These are phyloP conservation scores for Psidium friedrichsthalianum DNA, from an alignment of 345 rosid genomes.

Conservation along the genomic window DNA sequence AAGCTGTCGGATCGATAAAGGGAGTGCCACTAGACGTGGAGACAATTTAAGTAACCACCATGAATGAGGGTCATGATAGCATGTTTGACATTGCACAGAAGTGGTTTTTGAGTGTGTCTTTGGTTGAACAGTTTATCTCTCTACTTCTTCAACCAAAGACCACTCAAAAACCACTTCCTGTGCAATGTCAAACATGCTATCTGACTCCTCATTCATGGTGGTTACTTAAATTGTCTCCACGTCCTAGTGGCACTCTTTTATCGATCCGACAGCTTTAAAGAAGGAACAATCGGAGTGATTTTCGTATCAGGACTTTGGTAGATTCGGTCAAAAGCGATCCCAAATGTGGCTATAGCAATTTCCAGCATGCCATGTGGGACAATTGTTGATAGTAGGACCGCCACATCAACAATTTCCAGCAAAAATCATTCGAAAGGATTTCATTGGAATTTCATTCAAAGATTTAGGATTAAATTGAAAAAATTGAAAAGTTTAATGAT, in stretches of 20 bases:
- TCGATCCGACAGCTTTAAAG: neutral
- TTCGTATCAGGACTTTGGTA: neutral
- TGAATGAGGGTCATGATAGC: neutral
- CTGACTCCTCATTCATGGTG: neutral
- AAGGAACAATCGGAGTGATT: neutral
- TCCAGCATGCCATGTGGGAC: neutral
- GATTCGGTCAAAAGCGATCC: neutral
- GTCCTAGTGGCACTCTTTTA: neutral
- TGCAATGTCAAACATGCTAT: neutral
- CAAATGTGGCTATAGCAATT: neutral
- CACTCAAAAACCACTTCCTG: neutral
- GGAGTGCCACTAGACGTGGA: neutral
- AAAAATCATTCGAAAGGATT: neutral
- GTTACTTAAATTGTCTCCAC: neutral
- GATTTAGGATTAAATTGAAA: neutral
- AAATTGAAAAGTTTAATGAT: neutral
- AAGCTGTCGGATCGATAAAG: neutral
- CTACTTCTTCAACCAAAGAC: neutral
- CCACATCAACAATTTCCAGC: rapidly evolving
- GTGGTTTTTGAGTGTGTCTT: neutral
- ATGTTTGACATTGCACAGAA: neutral
- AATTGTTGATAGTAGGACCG: neutral
- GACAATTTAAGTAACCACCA: neutral
- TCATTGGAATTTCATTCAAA: neutral
- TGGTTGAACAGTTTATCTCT: neutral